phyloP scores from a whole-genome alignment of 1,284 basidiomycete species.

The Amylostereum areolatum region DNA sequence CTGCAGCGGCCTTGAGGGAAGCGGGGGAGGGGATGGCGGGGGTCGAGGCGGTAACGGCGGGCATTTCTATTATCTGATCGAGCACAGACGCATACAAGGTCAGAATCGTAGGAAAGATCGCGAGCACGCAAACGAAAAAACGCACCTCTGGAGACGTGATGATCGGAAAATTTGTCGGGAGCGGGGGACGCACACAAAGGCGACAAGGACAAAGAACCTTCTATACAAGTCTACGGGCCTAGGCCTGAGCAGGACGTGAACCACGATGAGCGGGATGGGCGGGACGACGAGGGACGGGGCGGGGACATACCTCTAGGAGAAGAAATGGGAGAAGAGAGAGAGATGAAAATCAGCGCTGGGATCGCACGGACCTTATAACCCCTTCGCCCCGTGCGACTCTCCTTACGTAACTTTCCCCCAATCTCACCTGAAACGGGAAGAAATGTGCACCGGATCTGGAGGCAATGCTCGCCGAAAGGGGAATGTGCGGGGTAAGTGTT shows the following conservation, averaged over 20 bases:
- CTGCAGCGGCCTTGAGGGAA: slow-evolving; percentile 57
- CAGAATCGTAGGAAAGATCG: background rate
- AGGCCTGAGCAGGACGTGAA: slow-evolving; percentile 16
- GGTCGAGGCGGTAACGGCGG: slow-evolving; percentile 54
- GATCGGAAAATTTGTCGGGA: slow-evolving; percentile 22
- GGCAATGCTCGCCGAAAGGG: too few species aligned
- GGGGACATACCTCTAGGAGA: slow-evolving; percentile 39
- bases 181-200: slow-evolving; percentile 26
- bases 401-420: too few species aligned
- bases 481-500: too few species aligned
- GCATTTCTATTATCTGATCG: slow-evolving; percentile 56
- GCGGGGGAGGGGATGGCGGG: slow-evolving; percentile 47
- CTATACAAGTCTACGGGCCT: slow-evolving; percentile 28
- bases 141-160: slow-evolving; percentile 17
- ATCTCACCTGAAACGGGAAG: too few species aligned
- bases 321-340: slow-evolving; percentile 26
- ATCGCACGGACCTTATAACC: too few species aligned
- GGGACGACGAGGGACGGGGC: slow-evolving; percentile 18
- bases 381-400: too few species aligned
- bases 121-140: background rate
- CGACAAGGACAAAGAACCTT: slow-evolving; percentile 32
- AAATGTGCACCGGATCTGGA: too few species aligned
- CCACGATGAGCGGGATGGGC: slow-evolving; percentile 4
- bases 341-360: slow-evolving; percentile 14
- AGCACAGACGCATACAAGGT: too few species aligned